Percentiles rank a stretch among this genome's conserved stretches.
phyloP scores from a whole-genome alignment of 768 basidiomycete genomes.

The Mycena belliarum region DNA sequence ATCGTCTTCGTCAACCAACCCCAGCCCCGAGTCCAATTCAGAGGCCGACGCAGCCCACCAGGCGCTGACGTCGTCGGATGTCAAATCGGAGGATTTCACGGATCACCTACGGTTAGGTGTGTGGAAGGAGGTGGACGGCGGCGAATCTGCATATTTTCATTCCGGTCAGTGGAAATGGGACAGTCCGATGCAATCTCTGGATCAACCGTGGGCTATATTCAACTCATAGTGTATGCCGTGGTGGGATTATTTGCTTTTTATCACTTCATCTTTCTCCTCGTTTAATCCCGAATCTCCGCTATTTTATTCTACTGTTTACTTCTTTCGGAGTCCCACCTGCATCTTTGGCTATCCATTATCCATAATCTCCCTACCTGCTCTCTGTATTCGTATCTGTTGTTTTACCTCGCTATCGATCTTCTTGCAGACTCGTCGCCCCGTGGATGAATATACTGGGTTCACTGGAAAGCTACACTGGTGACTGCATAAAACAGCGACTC shows the following conservation, averaged over 20 bases:
- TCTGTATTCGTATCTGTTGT: slow-evolving; percentile 64
- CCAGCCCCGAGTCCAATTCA: slow-evolving; percentile 73
- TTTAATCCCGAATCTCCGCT: slow-evolving; percentile 26
- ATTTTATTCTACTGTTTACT: slow-evolving; percentile 40
- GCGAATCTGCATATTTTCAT: slow-evolving; percentile 71
- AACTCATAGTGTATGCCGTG: slow-evolving; percentile 46
- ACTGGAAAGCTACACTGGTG: slow-evolving; percentile 1
- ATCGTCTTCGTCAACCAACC: slow-evolving; percentile 70
- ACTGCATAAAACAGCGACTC: slow-evolving; percentile 9
- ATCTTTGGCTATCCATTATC: slow-evolving; percentile 44
- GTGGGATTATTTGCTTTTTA: slow-evolving; percentile 40
- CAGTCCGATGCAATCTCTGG: slow-evolving; percentile 59
- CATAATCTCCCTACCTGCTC: slow-evolving; percentile 36
- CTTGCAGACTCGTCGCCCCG: slow-evolving; percentile 28
- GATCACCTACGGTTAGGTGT: slow-evolving; percentile 60
- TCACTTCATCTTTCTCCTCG: slow-evolving; percentile 33
- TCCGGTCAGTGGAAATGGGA: slow-evolving; percentile 73
- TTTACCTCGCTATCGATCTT: slow-evolving; percentile 57
- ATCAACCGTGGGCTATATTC: slow-evolving; percentile 76
- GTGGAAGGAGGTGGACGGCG: slow-evolving; percentile 74
- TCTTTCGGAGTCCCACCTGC: slow-evolving; percentile 40
- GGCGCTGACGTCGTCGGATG: slow-evolving; percentile 46
- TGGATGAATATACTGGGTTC: slow-evolving; percentile 11
- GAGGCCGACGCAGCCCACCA: slow-evolving; percentile 56
- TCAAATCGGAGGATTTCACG: slow-evolving; percentile 53